Base-by-base conservation (phyloP, 179 eudicot genomes). In the Nepenthes alata region DNA sequence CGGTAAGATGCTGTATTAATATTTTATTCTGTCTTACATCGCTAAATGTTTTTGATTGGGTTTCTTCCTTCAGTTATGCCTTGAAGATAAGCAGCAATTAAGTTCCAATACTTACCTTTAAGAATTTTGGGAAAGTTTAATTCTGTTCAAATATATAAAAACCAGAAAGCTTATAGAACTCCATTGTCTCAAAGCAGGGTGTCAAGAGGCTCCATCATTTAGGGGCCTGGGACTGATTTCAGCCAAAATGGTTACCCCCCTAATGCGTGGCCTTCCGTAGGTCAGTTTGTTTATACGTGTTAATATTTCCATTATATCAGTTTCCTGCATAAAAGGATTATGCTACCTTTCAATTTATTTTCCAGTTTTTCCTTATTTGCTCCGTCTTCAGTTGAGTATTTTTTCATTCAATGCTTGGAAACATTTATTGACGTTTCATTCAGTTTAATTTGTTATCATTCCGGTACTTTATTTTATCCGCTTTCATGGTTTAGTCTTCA, bases 201-300 rank as follows among this genome's bases (percentile, higher is more conserved):
- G 80, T 71, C 78, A 77, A 78, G 88, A 80, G 85, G 91, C 86
- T 85, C 87, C 78, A 59, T 80, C 76, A 73, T 80, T 72, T 83
- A 76, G 93, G 90, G 90, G 90, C 90, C 87, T 83, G 95, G 79
- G 85, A 87, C 93, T 85, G 96, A 79, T 82, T 82, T 85, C 91
- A 67, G 87, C 90, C 71, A 85, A 88, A 85, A 80, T 78, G 96
- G 78, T 79, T 80, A 72, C 81, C 88, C 78, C 77, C 83, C 64
- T 80, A 85, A 50, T 83, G 74, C 79, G 86, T 83, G 86, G 83
- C 83, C 85, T 83, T 72, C 70, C 70, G 66, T 79, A 88, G 93
- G 94, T 88, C 88, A 85, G 96, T 88, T 57, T 64, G 66, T 67
- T 25, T 78, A 73, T 74, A 76, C 69, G 72, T 73, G 86, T 68